A percentile compares a stretch with the other conserved stretches of the same genome.
phyloP scores from a whole-genome alignment of 2,329 filamentous ascomycete species.

The Pseudogymnoascus destructans region DNA sequence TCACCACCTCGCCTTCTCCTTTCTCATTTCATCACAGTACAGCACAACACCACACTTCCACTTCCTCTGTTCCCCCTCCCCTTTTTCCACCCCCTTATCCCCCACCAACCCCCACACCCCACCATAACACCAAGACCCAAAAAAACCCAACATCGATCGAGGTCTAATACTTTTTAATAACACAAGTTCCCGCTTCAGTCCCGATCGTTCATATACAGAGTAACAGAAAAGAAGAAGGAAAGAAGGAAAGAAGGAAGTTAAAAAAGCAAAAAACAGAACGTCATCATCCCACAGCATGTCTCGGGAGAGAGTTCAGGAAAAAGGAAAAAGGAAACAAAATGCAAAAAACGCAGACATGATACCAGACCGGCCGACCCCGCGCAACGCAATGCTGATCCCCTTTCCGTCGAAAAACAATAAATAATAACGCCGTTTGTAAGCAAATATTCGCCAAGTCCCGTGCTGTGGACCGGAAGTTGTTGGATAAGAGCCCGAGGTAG shows the following conservation, averaged over 20 bases:
- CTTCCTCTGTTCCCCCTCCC: not conserved
- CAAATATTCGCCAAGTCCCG: not conserved
- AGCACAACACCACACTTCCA: not conserved
- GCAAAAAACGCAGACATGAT: not conserved
- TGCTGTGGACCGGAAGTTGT: not conserved
- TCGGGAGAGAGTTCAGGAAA: not conserved
- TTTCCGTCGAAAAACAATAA: not conserved
- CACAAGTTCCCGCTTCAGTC: not conserved
- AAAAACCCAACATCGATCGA: not conserved
- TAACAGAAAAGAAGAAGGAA: not conserved
- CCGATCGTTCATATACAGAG: not conserved
- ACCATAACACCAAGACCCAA: not conserved
- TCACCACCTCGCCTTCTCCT: not conserved
- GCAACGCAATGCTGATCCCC: not conserved
- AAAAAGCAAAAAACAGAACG: not conserved
- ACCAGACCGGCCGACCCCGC: not conserved
- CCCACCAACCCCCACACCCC: not conserved
- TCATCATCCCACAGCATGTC: not conserved
- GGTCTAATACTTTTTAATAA: constrained; percentile 1
- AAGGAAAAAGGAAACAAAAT: not conserved
- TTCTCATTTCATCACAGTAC: not conserved
- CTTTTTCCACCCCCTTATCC: not conserved
- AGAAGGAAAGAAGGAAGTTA: not conserved
- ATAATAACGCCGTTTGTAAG: not conserved
- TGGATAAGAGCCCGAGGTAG: not conserved